Evolutionary conservation across 1,284 basidiomycete genomes (phyloP).

Genomic region (Microbotryomycetes sp.): DNA sequence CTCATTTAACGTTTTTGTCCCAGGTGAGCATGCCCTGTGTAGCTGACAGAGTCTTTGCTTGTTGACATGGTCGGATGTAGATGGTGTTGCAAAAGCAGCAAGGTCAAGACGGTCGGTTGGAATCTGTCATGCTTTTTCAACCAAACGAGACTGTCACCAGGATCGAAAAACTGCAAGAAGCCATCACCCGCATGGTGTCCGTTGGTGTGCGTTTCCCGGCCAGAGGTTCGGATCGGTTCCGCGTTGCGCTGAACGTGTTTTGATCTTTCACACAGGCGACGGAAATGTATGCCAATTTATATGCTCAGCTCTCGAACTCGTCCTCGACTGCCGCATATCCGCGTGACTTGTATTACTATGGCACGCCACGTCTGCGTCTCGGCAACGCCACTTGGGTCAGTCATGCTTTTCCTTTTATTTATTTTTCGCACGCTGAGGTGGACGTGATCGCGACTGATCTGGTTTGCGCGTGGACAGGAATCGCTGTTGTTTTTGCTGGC

Average conservation of each 20-base stretch:
- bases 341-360: not conserved
- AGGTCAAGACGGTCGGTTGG: not conserved
- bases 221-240: no score
- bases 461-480: not conserved
- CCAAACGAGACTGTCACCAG: not conserved
- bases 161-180: not conserved
- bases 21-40: not conserved
- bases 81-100: not conserved
- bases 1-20: not conserved
- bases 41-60: not conserved
- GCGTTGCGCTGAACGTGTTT: no score
- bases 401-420: no score
- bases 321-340: not conserved
- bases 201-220: not conserved
- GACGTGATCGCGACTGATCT: no score
- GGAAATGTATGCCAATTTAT: not conserved
- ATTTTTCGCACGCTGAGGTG: no score
- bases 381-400: not conserved
- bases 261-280: not conserved
- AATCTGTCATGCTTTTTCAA: not conserved
- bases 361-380: not conserved
- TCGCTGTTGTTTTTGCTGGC: not conserved
- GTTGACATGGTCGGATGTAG: not conserved
- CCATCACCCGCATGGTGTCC: not conserved
- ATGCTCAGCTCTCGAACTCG: not conserved